Base-by-base conservation (phyloP, 352 stramenopile species). In the Phytopythium litorale region DNA sequence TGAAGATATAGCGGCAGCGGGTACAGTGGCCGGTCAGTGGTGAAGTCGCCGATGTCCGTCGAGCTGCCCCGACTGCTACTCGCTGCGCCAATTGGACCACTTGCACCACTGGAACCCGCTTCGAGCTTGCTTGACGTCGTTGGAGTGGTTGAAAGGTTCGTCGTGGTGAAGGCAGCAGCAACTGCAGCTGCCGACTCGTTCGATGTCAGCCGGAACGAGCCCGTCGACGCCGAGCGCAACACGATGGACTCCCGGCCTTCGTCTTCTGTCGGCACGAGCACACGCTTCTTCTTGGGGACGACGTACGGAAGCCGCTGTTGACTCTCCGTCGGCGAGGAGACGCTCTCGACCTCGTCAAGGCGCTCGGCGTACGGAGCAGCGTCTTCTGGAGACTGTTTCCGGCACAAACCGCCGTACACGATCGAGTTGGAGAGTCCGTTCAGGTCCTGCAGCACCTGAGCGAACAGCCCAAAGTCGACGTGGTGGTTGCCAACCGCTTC, bases 371-470 rank as follows among this genome's bases (percentile, higher is more conserved):
- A 62, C 16, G 55, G 38, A 5, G 40, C 28, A 16, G 64, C 11
- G 21, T 19, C 25, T 28, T 23, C 53, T 3, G 21, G 58, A 13
- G 53, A 15, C 28, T 67, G 60, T 51, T 67, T 69, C n/a, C 66
- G 72, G 46, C 72, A 89, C 33, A 92, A 70, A 0, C 83, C 81
- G 19, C 79, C 81, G 62, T 89, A 91, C 21, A 92, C 75, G 37
- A 92, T 80, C 7, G 81, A 75, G 62, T 89, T 91, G 25, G 78
- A 88, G 52, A 92, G 81, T 0, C 81, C 83, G 30, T 89, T 84
- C 40, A 92, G 60, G 59, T 91, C 78, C 46, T 88, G 65, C 19
- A 91, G 73, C 38, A 88, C 72, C 51, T 89, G 79, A 45, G 79
- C 79, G 21, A 68, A 60, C 42, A 92, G 60, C 0, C 71, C 81